Base-by-base conservation (phyloP, 78 protist species). In the Kipferlia bialata region DNA sequence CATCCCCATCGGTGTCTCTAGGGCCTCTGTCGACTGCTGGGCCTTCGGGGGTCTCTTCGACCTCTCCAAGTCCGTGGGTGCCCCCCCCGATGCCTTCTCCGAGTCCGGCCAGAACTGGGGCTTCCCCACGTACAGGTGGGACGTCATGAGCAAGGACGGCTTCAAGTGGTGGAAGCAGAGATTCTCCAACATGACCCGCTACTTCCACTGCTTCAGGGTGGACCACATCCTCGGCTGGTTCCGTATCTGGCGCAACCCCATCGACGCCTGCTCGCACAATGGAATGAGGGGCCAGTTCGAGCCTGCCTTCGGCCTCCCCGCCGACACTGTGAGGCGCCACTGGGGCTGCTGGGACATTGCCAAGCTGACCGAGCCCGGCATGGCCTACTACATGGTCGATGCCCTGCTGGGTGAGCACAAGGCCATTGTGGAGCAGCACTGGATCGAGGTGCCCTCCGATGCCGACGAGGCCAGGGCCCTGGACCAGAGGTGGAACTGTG, bases 81-180 rank as follows among this genome's bases (percentile, higher is more conserved):
- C 92, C 2, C 92, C 92, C 36, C 89, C 92, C 5, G 92, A 88
- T 63, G 75, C 59, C 32, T 86, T 82, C 63, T 33, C 71, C 34
- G 86, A 44, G 55, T 48, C 45, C 38, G 91, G 87, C 57, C 94
- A 89, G 83, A 86, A 86, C 69, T 89, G 93, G 93, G 85, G 82
- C 28, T 89, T 89, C 82, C 93, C 93, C 64, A 82, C 93, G 2
- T 89, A 89, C 77, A 78, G 84, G 68, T 89, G 89, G 90, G 87
- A 72, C 31, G 73, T 38, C 7, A 85, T 86, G 87, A 59, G 36
- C 51, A 59, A 62, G 48, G 89, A 89, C 63, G 76, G 71, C 51
- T 86, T 71, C 75, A 64, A n/a, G 28, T 89, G 91, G 91, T 89
- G 90, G 91, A n/a, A 72, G n/a, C 18, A 44, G 16, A 54, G 94